Base-by-base conservation (phyloP, 2,329 filamentous ascomycete species). In the Chaetomium olivaceum region DNA sequence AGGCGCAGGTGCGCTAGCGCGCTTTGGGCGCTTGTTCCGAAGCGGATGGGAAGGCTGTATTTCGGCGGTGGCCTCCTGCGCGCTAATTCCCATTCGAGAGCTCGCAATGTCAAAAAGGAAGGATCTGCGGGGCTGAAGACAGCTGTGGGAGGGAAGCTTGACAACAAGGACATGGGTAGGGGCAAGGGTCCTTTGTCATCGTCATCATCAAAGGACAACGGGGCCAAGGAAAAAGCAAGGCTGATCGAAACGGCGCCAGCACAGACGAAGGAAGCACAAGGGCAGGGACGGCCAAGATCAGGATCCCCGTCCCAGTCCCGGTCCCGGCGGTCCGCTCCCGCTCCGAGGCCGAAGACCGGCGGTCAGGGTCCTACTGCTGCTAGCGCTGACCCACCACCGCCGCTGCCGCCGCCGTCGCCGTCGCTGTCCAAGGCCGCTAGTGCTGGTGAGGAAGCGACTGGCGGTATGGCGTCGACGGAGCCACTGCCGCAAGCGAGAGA, bases 1-100 rank as follows among this genome's bases (percentile, higher is more conserved):
- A 87, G 87, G 73, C 83, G 83, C 72, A 86, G 84, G 76, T 90
- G 90, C 78, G 90, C 90, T 76, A 82, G 82, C 68, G 83, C 87
- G 16, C 76, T 87, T 73, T 81, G 78, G 79, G 77, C 74, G 51
- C 75, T 85, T 72, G 72, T 83, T 71, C 84, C 82, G 74, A 79
- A 73, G 68, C 73, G 77, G 71, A 76, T 83, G 72, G 80, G 78
- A 71, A 81, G 78, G 70, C 73, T 85, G 67, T 86, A 84, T 76
- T 84, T 85, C 67, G 77, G 76, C 74, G 60, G 69, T 67, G 63
- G 72, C 67, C 59, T 65, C n/a, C n/a, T 66, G n/a, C 58, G 59
- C 36, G 55, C 64, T 66, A 66, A 23, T 46, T 46, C 62, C 31
- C 21, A 64, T 64, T 64, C 7, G 58, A 62, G 29, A 9, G 14